Base-by-base conservation (phyloP, 2,329 filamentous ascomycete genomes). In the Mollisia scopiformis region DNA sequence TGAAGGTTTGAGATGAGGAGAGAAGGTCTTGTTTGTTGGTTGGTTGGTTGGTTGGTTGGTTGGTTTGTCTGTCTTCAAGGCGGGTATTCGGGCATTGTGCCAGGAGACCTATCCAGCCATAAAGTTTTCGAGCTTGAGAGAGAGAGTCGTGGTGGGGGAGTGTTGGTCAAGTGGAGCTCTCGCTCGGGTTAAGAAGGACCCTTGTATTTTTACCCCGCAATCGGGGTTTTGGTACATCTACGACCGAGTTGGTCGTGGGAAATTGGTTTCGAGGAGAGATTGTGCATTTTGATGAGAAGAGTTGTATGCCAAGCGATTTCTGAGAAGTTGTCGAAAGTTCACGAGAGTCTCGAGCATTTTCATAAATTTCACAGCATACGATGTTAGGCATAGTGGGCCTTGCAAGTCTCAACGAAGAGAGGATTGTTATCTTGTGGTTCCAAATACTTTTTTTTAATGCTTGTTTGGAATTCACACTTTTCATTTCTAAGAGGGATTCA, bases 151-250 rank as follows among this genome's bases (percentile, higher is more conserved):
- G 43, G 14, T 47, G 21, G 13, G 16, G 23, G 30, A 33, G 39
- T 16, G 6, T 6, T 23, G 16, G 39, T 43, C 7, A 41, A 55
- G 39, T 50, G 49, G 49, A 33, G 49, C 27, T 51, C 49, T n/a
- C n/a, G n/a, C n/a, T n/a, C n/a, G n/a, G 49, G 49, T 16, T 19
- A 13, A 56, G 27, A 41, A 27, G n/a, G 16, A 56, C 41, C 53
- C 62, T 50, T 56, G 59, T 8, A 35, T 14, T 37, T 52, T n/a
- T 53, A 51, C 27, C 49, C 49, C 27, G 49, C 49, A 13, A 10
- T 51, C 49, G 49, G 49, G 11, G 31, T 51, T 11, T 51, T 21
- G 11, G 6, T 2, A 21, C 49, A 51, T 51, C 49, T 51, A n/a
- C 16, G 10, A 21, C 49, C 49, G 49, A 51, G 27, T 7, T 10